A percentile compares a stretch with the other conserved stretches of the same genome.
Evolutionary conservation across 352 stramenopile species (phyloP).

Genomic region (Sclerospora graminicola): DNA sequence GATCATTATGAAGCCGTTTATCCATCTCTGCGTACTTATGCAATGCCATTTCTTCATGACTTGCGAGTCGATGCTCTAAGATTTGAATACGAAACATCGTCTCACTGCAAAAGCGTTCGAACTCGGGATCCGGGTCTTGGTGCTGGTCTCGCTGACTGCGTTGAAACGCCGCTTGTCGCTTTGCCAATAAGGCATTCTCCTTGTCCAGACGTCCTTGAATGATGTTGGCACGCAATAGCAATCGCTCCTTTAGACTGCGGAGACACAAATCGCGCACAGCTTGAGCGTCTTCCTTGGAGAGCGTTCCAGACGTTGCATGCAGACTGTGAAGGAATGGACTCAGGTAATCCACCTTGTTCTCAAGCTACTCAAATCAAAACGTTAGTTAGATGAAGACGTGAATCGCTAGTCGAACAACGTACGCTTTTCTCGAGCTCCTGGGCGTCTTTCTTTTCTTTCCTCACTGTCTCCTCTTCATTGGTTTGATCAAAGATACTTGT

Average conservation of each 20-base stretch:
- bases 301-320: constrained; percentile 22
- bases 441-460: too few species aligned
- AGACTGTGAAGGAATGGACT: constrained; percentile 89
- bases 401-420: too few species aligned
- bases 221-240: constrained; percentile 89
- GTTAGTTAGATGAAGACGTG: too few species aligned
- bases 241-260: constrained; percentile 87
- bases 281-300: constrained; percentile 84
- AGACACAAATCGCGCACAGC: constrained; percentile 85
- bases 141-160: constrained; percentile 88
- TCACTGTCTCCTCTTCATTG: too few species aligned
- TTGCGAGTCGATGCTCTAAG: constrained; percentile 87
- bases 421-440: too few species aligned
- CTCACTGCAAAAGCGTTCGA: constrained; percentile 91
- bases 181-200: constrained; percentile 82
- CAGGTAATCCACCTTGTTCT: constrained; percentile 75
- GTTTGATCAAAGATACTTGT: too few species aligned
- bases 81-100: constrained; percentile 95
- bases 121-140: constrained; percentile 87
- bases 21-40: constrained; percentile 93
- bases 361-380: too few species aligned
- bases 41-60: constrained; percentile 90
- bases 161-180: constrained; percentile 89
- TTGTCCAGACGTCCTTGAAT: too few species aligned
- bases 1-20: constrained; percentile 83